Conservation (phyloP, 2,329 filamentous ascomycete genomes). For the Shiraia bambusicola region DNA sequence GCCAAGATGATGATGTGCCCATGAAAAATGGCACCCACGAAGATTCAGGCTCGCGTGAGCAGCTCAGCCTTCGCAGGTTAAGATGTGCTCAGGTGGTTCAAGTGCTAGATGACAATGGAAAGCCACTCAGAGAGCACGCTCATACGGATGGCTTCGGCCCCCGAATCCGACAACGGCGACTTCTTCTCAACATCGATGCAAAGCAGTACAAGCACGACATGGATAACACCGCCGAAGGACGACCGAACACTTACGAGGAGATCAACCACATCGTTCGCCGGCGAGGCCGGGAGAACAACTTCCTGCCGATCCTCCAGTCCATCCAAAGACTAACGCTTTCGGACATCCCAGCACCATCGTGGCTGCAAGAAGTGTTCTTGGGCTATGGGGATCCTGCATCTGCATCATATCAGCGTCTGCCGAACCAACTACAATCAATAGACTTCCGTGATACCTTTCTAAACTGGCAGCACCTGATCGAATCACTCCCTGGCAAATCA, state of each 20-base stretch:
- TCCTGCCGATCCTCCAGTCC: conserved; percentile 88
- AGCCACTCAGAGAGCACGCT: conserved; percentile 65
- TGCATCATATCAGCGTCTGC: conserved; percentile 79
- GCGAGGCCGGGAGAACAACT: conserved; percentile 91
- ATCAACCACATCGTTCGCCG: conserved; percentile 86
- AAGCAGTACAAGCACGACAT: conserved; percentile 76
- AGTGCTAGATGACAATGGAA: conserved; percentile 81
- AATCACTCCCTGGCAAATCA: conserved; percentile 83
- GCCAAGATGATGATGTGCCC: conserved; percentile 55
- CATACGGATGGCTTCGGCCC: conserved; percentile 63
- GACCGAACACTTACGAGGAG: conserved; percentile 74
- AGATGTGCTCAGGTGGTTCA: conserved; percentile 84
- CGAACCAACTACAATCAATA: conserved; percentile 74
- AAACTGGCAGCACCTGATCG: conserved; percentile 90
- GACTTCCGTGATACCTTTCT: conserved; percentile 95
- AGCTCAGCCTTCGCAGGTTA: conserved; percentile 68
- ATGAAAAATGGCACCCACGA: conserved; percentile 57
- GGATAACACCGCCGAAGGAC: conserved; percentile 64
- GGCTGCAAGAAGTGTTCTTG: conserved; percentile 97
- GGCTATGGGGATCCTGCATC: conserved; percentile 91
- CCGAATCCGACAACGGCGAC: conserved; percentile 63
- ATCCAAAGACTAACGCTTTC: conserved; percentile 84
- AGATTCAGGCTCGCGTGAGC: conserved; percentile 56
- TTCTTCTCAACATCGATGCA: conserved; percentile 81
- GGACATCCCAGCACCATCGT: conserved; percentile 80